Evolutionary conservation across 805 yeast genomes (phyloP), one percentile per base, ranked within the genome.

Genomic region (Saccharomyces jurei): DNA sequence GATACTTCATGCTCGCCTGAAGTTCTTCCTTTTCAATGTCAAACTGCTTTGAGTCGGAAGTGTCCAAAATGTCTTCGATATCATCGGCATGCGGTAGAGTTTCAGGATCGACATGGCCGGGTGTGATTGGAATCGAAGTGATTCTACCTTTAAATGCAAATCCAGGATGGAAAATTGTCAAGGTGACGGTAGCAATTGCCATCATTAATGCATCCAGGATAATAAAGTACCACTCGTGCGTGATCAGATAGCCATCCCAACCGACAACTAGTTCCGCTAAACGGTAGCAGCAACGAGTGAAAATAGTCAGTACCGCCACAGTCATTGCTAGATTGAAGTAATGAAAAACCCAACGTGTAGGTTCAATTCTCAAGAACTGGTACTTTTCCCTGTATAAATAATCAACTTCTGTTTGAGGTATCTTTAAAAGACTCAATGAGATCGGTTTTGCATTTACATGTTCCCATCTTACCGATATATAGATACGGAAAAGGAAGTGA

Each of bases 241-340:
- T 73, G 50, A 87, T 84, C 61, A 89, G 71, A 54, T 68, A 74
- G 1, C 96, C 92, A 6, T 64, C 56, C 86, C 91, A 87, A 13
- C 73, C 74, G 63, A 83, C 81, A 2, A 82, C 69, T 55, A 89
- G 74, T 69, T 89, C 96, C 41, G 80, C 76, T 30, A 87, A 77
- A 65, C 96, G 79, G 70, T 87, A 89, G 46, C 83, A 73, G 59
- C 91, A 86, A 64, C 96, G 78, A 29, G 81, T 73, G 58, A 79
- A 83, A 26, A 89, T 76, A 47, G 81, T 76, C 2, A 79, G 25
- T 3, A 82, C 81, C 0, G 85, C 73, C 3, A 70, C n/a, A 1
- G 80, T 61, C 17, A 83, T 63, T 0, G 74, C 77, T 8, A 73
- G 25, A 1, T 83, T 81, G 59, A 77, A 78, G 50, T 63, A 71